Base-by-base conservation (phyloP, 768 basidiomycete genomes). In the Pleurotus giganteus region DNA sequence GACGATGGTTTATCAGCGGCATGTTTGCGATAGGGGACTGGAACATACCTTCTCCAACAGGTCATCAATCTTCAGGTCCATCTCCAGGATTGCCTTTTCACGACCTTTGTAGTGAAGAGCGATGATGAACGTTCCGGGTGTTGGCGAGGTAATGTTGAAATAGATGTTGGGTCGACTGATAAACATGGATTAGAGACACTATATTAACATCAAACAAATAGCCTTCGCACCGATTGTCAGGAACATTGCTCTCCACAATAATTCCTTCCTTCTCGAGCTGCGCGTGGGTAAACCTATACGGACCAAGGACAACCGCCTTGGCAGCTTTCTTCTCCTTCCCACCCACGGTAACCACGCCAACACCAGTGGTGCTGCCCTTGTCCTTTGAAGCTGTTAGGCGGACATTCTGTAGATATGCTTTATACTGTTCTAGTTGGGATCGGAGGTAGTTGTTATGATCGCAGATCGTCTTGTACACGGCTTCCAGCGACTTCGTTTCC, bases 11-110 rank as follows among this genome's bases (percentile, higher is more conserved):
- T 17, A 37, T 32, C 36, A 60, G 17, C 7, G 55, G 49, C 44
- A 32, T 26, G 32, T 45, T 19, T 11, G 19, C 31, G 4, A 42
- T 2, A 47, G 37, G 21, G 11, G 53, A 46, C 13, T 29, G 6
- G 19, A 53, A 39, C 82, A 26, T 59, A 94, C 94, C 88, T 98
- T 98, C 72, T 98, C 96, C 66, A 98, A 73, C 59, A 98, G 71
- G 72, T 99, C 96, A 70, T 99, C 96, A 63, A 98, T 97, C 76
- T 98, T 98, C 52, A 98, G 82, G 73, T 97, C 94, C 97, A 98
- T 98, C 80, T 99, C 97, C 32, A 98, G 82, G 63, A 99, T 98
- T 15, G 97, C 96, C 75, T 98, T 98, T 66, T 99, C 97, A 17
- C 97, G 84, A 37, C 97, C 97, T 71, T 97, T 98, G 76, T 98